Evolutionary conservation across 2,329 filamentous ascomycete genomes (phyloP), one percentile per base, ranked within the genome.

Genomic region (Calonectria ilicicola): DNA sequence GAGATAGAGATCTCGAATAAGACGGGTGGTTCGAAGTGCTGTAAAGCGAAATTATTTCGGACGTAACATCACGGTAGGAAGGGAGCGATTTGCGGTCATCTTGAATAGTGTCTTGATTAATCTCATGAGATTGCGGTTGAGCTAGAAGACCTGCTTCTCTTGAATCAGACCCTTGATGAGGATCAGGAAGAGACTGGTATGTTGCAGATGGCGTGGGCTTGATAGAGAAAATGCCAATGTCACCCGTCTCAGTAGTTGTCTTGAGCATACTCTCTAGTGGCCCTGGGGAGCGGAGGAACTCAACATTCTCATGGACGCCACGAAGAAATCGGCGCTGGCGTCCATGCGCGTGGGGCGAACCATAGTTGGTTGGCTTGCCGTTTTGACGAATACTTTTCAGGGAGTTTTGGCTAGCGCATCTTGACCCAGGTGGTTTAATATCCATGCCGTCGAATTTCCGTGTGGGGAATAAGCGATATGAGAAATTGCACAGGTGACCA

Each of bases 191-290:
- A 8, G 79, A 78, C 44, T 81, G 80, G 63, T 81, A 81, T 9
- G 81, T 77, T 14, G 81, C 80, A 7, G 82, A 82, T 12, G 73
- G 38, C 44, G 74, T 65, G 4, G 78, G 76, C 42, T 77, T 86
- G 75, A 91, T 90, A 65, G 89, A 90, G 80, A 92, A 92, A 63
- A 89, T 82, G 5, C 90, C 90, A 75, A 91, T 91, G 75, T 93
- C 90, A n/a, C 91, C 91, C 10, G 90, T 91, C 78, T 93, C 91
- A 1, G 91, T 92, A 1, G 89, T 92, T 4, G 89, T 92, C 82
- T 90, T 92, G 71, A 93, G 84, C 91, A 93, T 92, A 80, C 90
- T 89, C 76, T 91, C 88, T n/a, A 92, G 82, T 2, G 89, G 89
- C 6, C 87, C 89, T 0, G 90, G 89, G 1, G 85, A 88, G 56